Base-by-base conservation (phyloP, 2,329 filamentous ascomycete genomes). In the Alternaria triticimaculans region DNA sequence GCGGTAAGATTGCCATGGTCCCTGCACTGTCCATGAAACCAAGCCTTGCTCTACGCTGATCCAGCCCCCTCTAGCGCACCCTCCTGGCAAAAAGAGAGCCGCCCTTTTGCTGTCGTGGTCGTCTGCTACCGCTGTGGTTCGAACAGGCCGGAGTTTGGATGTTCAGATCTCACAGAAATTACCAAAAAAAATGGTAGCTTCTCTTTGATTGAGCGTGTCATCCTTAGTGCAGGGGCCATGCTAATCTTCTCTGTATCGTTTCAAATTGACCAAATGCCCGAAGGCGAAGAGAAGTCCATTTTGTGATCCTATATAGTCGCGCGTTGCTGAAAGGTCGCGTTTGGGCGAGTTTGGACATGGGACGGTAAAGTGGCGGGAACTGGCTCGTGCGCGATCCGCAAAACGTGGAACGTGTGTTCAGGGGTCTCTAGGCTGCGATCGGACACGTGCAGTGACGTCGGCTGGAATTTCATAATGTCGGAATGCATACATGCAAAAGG, bases 191-290 rank as follows among this genome's bases (percentile, higher is more conserved):
- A 75, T 75, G 73, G 75, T 76, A 72, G 74, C 75, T 76, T 76
- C 72, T 77, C 73, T 76, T 76, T 78, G 70, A 74, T 74, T 70
- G 64, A 67, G 76, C 75, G 74, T 94, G 91, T 94, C 92, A 95
- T 94, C 92, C 92, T 95, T 95, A 94, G 92, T 89, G 87, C 87
- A 89, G 87, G 87, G 82, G 82, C 82, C 82, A 85, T 85, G 76
- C 76, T 78, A 78, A 78, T 77, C 75, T 77, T 78, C 76, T 78
- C 76, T 77, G 74, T 78, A 77, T 78, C 64, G 69, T 73, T 74
- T 74, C 69, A 71, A 72, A 72, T 71, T 73, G 72, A 74, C 67
- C 67, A 70, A 60, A 65, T 65, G 67, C 57, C 67, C 65, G 67
- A 68, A 70, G 67, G 57, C 67, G 53, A 62, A 61, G 25, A n/a